Base-by-base conservation (phyloP, 345 rosid species). In the Murraya koenigii region DNA sequence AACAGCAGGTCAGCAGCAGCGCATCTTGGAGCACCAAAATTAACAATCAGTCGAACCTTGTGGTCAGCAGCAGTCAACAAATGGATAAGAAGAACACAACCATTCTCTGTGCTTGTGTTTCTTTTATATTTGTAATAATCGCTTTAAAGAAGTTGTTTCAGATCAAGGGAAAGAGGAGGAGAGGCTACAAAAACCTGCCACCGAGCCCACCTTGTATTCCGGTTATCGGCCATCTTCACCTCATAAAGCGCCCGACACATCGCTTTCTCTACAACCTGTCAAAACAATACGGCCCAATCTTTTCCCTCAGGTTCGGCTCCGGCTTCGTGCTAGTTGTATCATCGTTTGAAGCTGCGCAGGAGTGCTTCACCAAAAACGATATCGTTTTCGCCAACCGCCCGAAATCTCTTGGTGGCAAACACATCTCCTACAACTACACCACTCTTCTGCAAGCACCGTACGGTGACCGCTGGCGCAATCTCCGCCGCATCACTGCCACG, bases 381-480 rank as follows among this genome's bases (percentile, higher is more conserved):
- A 66, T 83, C 66, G 79, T 85, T 71, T 64, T 91, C 1, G 89
- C 91, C 11, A 79, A 86, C 63, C 88, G 90, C 1, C 88, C 91
- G 17, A 64, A 33, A 9, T 52, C 73, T 1, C 54, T 81, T 44
- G n/a, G 66, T 2, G 79, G 83, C 33, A 86, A 86, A 75, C 82
- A 88, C 80, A 0, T 91, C 4, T 78, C 75, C 10, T 91, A 89
- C 81, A 83, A 88, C 78, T 20, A 69, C 73, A 82, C 88, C 26
- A 79, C 82, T 23, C 69, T 90, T 0, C 20, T 30, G 7, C 58
- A 80, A 2, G 76, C 88, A 2, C 79, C 87, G 33, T 90, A 90
- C 64, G 96, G 92, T 1, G 90, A 90, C 30, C 93, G 84, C 52
- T 90, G 93, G 92, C 88, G 92, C 66, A 88, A 85, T 85, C 91